These are phyloP conservation scores for Kurtzmaniella cleridarum DNA, from an alignment of 805 yeast genomes.

Conservation along the genomic window DNA sequence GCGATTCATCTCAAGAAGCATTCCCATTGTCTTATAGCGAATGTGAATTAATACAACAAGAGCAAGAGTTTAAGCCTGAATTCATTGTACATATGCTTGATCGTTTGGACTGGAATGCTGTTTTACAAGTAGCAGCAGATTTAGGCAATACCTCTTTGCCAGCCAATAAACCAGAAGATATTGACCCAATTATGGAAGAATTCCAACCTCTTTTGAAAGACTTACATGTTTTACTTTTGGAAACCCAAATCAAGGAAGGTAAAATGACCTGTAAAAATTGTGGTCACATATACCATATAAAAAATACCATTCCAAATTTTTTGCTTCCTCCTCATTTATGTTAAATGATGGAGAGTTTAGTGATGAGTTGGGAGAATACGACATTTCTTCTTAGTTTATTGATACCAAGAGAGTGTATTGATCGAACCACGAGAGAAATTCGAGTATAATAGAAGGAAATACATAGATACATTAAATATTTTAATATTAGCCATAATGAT, in stretches of 20 bases:
- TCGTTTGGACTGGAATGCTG: constrained; percentile 85
- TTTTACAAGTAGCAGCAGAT: constrained; percentile 71
- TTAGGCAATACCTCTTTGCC: constrained; percentile 57
- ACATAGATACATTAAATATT: too few relatives aligned
- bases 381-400: too few relatives aligned
- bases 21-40: constrained; percentile 73
- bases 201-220: constrained; percentile 58
- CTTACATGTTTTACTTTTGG: constrained; percentile 71
- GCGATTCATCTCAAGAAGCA: constrained; percentile 67
- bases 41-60: constrained; percentile 70
- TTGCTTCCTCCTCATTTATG: constrained; percentile 92
- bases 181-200: constrained; percentile 50
- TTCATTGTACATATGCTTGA: constrained; percentile 72
- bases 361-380: too few relatives aligned
- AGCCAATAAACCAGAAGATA: constrained; percentile 51
- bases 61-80: constrained; percentile 76
- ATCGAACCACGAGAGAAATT: too few relatives aligned
- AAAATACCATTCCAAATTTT: constrained; percentile 91
- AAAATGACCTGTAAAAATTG: constrained; percentile 85
- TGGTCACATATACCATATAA: constrained; percentile 81
- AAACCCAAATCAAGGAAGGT: constrained; percentile 84
- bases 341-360: constrained; percentile 3
- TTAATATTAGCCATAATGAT: too few relatives aligned
- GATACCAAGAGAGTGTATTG: too few relatives aligned
- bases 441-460: too few relatives aligned